phyloP scores from a whole-genome alignment of 805 yeast species.

The Candida pseudoglaebosa region DNA sequence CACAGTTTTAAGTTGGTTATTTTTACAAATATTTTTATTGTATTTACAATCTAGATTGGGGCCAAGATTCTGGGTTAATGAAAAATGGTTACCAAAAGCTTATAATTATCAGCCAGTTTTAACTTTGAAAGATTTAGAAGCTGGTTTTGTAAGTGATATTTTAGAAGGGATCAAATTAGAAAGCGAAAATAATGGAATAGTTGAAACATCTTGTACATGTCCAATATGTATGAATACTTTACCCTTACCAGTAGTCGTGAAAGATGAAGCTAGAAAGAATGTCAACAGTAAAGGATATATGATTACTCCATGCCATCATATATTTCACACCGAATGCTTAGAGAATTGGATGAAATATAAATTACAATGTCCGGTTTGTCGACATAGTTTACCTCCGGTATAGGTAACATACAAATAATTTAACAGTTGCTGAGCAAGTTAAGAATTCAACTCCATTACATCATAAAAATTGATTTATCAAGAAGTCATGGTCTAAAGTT shows the following conservation, averaged over 20 bases:
- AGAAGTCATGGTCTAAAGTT: too few relatives aligned
- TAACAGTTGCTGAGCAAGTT: too few relatives aligned
- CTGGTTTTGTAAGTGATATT: conserved; percentile 54
- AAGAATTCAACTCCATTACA: too few relatives aligned
- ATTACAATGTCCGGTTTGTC: conserved; percentile 90
- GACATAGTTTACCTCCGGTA: conserved; percentile 79
- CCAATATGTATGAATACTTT: conserved; percentile 85
- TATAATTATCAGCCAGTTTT: conserved; percentile 79
- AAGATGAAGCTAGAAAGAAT: conserved; percentile 11
- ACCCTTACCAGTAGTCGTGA: conserved; percentile 46
- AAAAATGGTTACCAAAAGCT: conserved; percentile 68
- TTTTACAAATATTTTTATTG: conserved; percentile 54
- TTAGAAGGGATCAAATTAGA: conserved; percentile 30
- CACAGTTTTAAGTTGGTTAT: conserved; percentile 51
- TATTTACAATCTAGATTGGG: conserved; percentile 67
- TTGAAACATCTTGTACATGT: conserved; percentile 61
- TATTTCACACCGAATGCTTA: conserved; percentile 85
- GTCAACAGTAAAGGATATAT: conserved; percentile 44
- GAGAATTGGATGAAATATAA: conserved; percentile 93
- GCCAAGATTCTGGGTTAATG: conserved; percentile 80
- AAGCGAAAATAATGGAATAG: conserved; percentile 24
- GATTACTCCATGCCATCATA: conserved; percentile 90
- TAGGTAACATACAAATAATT: conserved; percentile 18
- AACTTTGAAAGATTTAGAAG: conserved; percentile 56
- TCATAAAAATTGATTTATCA: too few relatives aligned